Base-by-base conservation (phyloP, 352 stramenopile genomes). In the Phytophthora pinifolia region DNA sequence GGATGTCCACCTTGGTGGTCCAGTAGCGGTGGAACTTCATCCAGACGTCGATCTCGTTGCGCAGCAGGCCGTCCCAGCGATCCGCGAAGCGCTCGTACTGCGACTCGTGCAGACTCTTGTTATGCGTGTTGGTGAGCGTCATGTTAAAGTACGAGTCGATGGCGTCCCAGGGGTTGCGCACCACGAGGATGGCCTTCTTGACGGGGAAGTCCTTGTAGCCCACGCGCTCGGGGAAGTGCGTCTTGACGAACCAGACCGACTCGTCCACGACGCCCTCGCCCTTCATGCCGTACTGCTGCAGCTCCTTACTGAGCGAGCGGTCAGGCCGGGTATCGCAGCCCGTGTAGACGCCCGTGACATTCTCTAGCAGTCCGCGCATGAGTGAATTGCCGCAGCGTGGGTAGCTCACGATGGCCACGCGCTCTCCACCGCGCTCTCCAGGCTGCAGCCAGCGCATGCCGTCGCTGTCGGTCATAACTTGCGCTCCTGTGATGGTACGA, bases 111-210 rank as follows among this genome's bases (percentile, higher is more conserved):
- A 97, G 44, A 33, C 87, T 97, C 71, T 94, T 89, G 63, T 95
- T 94, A 76, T 98, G 92, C 43, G 88, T 93, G 63, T 98, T 97
- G 14, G 92, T 98, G 46, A 98, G 73, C 42, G 86, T 96, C 79
- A 99, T 96, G 74, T 99, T 99, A 66, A 98, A 99, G 75, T 99
- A 99, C 42, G 95, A 99, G 57, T 99, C 95, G 69, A 99, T 99
- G 20, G 96, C 91, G 84, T 99, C 97, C 81, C 96, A 99, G 1
- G 96, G 97, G 69, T 99, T 99, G 37, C 97, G 84, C 53, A 95
- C 83, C 8, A 95, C 83, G 12, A 95, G 67, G 51, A 95, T 92
- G n/a, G 82, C 79, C 45, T 93, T 93, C 48, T 90, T 70, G 32
- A 74, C 71, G 33, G 59, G 74, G 62, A 90, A 89, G 15, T 62